Conservation (phyloP, 2,329 filamentous ascomycete species). For the Fusarium compactum region DNA sequence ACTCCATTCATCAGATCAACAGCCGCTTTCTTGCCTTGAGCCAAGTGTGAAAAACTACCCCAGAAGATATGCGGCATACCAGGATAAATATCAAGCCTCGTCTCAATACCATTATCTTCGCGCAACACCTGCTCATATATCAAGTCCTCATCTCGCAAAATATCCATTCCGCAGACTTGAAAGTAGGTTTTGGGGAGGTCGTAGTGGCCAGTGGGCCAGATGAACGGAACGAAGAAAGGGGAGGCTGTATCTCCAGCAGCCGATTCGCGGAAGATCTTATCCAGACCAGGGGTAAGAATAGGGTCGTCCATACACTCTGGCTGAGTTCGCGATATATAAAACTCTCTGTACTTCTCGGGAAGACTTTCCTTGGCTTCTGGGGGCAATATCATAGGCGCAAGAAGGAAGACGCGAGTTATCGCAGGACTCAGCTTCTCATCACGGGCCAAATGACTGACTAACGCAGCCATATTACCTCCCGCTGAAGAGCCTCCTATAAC, state of each 20-base stretch:
- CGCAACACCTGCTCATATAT: conserved; percentile 4
- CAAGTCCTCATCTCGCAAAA: not conserved
- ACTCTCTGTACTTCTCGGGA: not conserved
- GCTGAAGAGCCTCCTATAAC: conserved; percentile 2
- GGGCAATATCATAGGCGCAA: not conserved
- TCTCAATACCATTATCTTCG: not conserved
- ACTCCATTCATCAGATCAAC: not conserved
- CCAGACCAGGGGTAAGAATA: not conserved
- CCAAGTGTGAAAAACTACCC: not conserved
- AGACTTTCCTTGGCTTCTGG: not conserved
- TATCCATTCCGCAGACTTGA: conserved; percentile 7
- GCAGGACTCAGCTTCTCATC: not conserved
- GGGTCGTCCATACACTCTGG: not conserved
- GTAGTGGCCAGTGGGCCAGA: not conserved
- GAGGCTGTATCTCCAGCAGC: not conserved
- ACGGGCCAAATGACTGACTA: conserved; percentile 1
- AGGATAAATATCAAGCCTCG: not conserved
- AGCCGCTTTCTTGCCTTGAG: not conserved
- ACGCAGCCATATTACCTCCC: not conserved
- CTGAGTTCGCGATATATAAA: not conserved
- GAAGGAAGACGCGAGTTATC: not conserved
- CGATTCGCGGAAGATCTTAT: not conserved
- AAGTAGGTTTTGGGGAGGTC: not conserved
- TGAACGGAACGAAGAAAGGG: not conserved
- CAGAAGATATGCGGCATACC: conserved; percentile 12